A percentile compares a stretch with the other conserved stretches of the same genome.
phyloP scores from a whole-genome alignment of 345 rosid species.

The Dipteronia sinensis region DNA sequence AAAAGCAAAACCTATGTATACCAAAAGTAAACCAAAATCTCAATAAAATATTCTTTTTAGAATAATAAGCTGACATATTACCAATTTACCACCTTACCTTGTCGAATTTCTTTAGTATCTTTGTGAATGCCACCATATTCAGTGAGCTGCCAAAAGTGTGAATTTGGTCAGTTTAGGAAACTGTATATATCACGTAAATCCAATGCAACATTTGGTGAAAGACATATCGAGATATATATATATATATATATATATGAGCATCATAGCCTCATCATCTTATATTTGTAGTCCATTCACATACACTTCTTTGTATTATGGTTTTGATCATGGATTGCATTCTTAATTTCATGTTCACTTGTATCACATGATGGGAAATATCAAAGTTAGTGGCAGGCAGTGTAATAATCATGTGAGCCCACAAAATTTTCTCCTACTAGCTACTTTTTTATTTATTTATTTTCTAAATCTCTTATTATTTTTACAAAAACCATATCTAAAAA shows the following conservation, averaged over 20 bases:
- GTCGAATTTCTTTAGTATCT: slow-evolving; percentile 94
- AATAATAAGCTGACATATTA: slow-evolving; percentile 14
- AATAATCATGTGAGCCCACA: neutral
- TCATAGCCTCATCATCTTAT: neutral
- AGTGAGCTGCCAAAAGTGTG: slow-evolving; percentile 62
- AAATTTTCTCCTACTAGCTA: neutral
- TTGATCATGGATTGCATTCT: neutral
- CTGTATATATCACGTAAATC: neutral
- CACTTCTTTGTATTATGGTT: neutral
- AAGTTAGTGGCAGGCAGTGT: neutral
- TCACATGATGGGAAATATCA: neutral
- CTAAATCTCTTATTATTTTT: no score
- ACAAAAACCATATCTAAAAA: no score
- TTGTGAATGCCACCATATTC: slow-evolving; percentile 83
- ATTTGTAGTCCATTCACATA: neutral
- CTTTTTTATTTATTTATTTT: no score
- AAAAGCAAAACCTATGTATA: slow-evolving; percentile 8
- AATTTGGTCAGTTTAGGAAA: neutral
- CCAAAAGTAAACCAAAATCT: neutral
- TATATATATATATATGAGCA: no score
- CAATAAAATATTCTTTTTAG: neutral
- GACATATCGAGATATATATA: no score
- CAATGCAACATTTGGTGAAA: neutral
- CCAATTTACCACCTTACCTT: slow-evolving; percentile 59
- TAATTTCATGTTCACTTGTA: neutral